phyloP scores from a whole-genome alignment of 768 basidiomycete species.

The Lentinula edodes region DNA sequence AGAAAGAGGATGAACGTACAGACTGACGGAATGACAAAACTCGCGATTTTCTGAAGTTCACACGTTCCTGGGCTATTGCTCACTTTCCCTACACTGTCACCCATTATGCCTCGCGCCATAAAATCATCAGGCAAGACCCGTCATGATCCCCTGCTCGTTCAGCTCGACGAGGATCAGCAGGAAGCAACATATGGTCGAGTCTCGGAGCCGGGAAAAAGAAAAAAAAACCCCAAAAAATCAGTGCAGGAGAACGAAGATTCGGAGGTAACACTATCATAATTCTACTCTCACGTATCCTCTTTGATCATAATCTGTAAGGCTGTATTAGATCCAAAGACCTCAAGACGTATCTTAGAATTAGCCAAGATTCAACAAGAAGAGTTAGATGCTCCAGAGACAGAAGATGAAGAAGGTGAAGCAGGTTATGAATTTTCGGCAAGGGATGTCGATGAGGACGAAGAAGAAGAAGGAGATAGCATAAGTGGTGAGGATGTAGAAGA shows the following conservation, averaged over 20 bases:
- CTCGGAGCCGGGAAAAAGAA: constrained; percentile 70
- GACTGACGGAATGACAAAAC: neutral
- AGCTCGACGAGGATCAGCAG: constrained; percentile 75
- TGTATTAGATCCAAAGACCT: constrained; percentile 76
- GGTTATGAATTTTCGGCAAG: constrained; percentile 49
- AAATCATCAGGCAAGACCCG: constrained; percentile 52
- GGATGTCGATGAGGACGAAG: constrained; percentile 23
- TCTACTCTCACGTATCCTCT: constrained; percentile 9
- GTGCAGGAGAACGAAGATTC: constrained; percentile 45
- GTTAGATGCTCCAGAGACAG: constrained; percentile 58
- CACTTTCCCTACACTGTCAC: constrained; percentile 9
- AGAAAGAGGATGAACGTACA: neutral
- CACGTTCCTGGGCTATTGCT: constrained; percentile 5
- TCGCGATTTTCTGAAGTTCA: neutral
- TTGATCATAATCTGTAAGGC: constrained; percentile 34
- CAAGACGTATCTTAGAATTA: constrained; percentile 84
- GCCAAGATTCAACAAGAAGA: constrained; percentile 93
- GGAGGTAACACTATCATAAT: constrained; percentile 39
- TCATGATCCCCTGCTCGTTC: constrained; percentile 84
- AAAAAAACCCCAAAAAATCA: constrained; percentile 52
- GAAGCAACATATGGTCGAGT: constrained; percentile 74
- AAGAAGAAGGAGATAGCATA: constrained; percentile 31
- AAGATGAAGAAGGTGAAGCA: constrained; percentile 47
- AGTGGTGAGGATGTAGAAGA: constrained; percentile 47
- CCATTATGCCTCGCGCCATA: constrained; percentile 57